Percentiles rank a stretch among this genome's conserved stretches.
These are phyloP conservation scores for Oxyria digyna DNA, from an alignment of 148 eudicot genomes.

Conservation along the genomic window DNA sequence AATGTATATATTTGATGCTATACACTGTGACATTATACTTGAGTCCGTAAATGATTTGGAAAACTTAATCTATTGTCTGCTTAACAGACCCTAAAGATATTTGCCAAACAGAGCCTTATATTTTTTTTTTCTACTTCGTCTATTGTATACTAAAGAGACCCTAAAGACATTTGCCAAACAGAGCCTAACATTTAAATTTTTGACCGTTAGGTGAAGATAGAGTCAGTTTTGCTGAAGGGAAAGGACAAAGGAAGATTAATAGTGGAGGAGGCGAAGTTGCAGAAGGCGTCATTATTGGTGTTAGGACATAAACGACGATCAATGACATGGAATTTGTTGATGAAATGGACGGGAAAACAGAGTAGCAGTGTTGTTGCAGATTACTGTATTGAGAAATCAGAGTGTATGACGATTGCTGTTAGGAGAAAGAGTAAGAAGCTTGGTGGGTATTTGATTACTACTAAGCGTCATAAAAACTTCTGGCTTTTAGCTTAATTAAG, in stretches of 20 bases:
- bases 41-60: no score
- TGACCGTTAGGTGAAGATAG: conserved; percentile 69
- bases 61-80: no score
- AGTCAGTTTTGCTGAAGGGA: conserved; percentile 34
- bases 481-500: conserved; percentile 69
- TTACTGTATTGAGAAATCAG: conserved; percentile 71
- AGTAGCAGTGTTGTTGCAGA: conserved; percentile 34
- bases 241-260: conserved; percentile 54
- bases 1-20: no score
- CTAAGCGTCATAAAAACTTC: conserved; percentile 74
- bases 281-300: conserved; percentile 40
- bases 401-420: conserved; percentile 77
- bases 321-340: conserved; percentile 42
- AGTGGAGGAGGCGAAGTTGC: conserved; percentile 52
- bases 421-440: conserved; percentile 56
- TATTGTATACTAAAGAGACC: no score
- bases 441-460: conserved; percentile 76
- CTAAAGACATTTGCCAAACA: no score
- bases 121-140: no score
- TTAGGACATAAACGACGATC: conserved; percentile 57
- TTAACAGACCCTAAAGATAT: no score
- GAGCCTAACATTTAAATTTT: no score
- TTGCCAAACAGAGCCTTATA: no score
- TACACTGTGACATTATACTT: no score
- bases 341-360: conserved; percentile 35